Evolutionary conservation across 2,329 filamentous ascomycete species (phyloP), one percentile per base, ranked within the genome.

Genomic region (Orbilia quercus): DNA sequence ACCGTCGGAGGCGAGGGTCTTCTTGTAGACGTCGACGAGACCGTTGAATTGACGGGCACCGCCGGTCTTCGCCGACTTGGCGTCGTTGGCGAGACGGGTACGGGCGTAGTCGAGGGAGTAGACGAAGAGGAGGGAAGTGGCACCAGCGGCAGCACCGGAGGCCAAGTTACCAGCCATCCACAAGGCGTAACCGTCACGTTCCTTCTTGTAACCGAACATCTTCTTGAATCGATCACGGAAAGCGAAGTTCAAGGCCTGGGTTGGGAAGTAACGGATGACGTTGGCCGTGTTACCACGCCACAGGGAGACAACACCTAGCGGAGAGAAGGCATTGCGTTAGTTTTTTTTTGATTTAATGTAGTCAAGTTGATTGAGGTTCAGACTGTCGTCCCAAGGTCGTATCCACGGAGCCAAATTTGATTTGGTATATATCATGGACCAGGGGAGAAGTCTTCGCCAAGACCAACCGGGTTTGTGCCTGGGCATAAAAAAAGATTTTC

Each of bases 141-240:
- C 95, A 96, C 95, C 95, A 83, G 95, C 95, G 84, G 92, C 89
- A 96, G 95, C 95, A 92, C 95, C 95, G 81, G 95, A 99, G 83
- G 95, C 95, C 86, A 99, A 87, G 92, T 99, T 99, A 89, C 95
- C 95, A 79, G 87, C 88, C 95, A 99, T 98, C 95, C 95, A 99
- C 90, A 93, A 92, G 83, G 85, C 87, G 85, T 99, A 99, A 82
- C 95, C 95, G 84, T 99, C 95, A 85, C 90, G 90, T 77, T 99
- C 95, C 91, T 98, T 98, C 92, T 98, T 99, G 92, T 92, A 99
- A 83, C 92, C 91, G 90, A 99, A 99, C 93, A 99, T 96, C 82
- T 90, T 88, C 92, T 99, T 99, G 92, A 97, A 99, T 90, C 96
- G 97, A 85, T 99, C 95, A 85, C 95, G 95, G 95, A 99, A 99